These are phyloP conservation scores for Clonostachys sp. DNA, from an alignment of 2,329 filamentous ascomycete genomes.

Conservation along the genomic window DNA sequence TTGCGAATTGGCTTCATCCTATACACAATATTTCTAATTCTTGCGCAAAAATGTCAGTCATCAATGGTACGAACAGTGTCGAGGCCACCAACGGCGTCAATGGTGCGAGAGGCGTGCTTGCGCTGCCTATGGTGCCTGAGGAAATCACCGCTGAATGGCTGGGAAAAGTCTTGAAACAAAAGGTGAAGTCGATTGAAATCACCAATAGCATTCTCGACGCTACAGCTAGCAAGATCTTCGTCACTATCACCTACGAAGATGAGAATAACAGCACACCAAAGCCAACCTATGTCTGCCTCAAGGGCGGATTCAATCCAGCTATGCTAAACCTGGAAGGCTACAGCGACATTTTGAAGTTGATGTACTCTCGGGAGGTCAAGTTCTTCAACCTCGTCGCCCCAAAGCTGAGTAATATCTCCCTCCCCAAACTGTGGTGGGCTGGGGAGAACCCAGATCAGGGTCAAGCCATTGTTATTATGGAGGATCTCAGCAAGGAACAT, in stretches of 20 bases:
- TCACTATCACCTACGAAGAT: conserved; percentile 17
- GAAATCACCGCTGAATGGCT: no score
- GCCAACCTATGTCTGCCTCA: conserved; percentile 19
- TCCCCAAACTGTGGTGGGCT: conserved; percentile 28
- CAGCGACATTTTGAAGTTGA: conserved; percentile 17
- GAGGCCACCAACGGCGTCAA: no score
- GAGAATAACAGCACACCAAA: conserved; percentile 3
- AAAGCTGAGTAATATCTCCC: conserved; percentile 15
- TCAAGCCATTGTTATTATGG: conserved; percentile 31
- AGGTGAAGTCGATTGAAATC: no score
- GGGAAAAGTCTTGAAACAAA: no score
- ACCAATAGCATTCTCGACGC: conserved; percentile 4
- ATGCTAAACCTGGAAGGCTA: conserved; percentile 18
- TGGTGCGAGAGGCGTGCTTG: no score
- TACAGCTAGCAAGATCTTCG: conserved; percentile 20
- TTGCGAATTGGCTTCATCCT: no score
- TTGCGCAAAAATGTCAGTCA: no score
- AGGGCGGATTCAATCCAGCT: conserved; percentile 28
- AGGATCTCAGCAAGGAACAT: conserved; percentile 23
- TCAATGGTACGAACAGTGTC: no score
- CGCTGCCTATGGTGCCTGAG: no score
- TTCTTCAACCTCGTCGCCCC: conserved; percentile 29
- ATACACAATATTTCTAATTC: no score
- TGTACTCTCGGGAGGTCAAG: conserved; percentile 25
- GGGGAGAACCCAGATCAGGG: conserved; percentile 26